phyloP scores from a whole-genome alignment of 2,329 filamentous ascomycete species.

The Cladorrhinum sp. region DNA sequence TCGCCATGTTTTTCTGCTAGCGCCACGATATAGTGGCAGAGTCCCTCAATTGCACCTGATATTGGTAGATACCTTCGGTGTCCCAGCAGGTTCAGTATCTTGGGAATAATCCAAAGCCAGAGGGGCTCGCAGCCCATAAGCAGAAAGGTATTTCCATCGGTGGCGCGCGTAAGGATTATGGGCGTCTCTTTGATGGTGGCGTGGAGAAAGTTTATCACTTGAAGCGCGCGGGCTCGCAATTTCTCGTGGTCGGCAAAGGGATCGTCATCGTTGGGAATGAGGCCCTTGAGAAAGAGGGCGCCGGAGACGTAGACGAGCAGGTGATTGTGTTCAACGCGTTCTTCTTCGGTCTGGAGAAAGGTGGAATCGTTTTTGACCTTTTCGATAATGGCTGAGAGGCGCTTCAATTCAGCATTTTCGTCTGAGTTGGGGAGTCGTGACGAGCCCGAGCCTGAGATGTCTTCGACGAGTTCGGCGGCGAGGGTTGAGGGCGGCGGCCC shows the following conservation, averaged over 20 bases:
- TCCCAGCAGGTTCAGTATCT: conserved; percentile 55
- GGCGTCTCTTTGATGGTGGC: conserved; percentile 74
- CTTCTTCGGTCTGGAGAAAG: conserved; percentile 58
- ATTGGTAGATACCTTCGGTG: conserved; percentile 48
- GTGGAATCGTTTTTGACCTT: conserved; percentile 49
- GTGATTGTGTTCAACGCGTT: conserved; percentile 73
- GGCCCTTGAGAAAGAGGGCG: conserved; percentile 70
- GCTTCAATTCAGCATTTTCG: conserved; percentile 71
- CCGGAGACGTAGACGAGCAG: conserved; percentile 82
- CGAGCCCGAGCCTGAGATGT: conserved; percentile 61
- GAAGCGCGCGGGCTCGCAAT: conserved; percentile 58
- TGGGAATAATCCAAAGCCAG: conserved; percentile 63
- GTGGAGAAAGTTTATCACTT: conserved; percentile 74
- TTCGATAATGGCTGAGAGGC: conserved; percentile 59
- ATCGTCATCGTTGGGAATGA: conserved; percentile 68
- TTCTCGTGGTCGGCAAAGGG: conserved; percentile 59
- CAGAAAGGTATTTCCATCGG: conserved; percentile 41
- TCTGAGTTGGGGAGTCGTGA: conserved; percentile 54
- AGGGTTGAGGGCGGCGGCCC: conserved; percentile 71
- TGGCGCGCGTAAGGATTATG: conserved; percentile 54
- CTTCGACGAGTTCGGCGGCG: conserved; percentile 82
- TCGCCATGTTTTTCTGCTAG: conserved; percentile 41
- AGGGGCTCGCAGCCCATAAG: conserved; percentile 58
- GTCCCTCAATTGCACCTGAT: conserved; percentile 48
- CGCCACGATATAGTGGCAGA: conserved; percentile 50